phyloP scores from a whole-genome alignment of 441 rosid genomes.

The Dalechampia spathulata region DNA sequence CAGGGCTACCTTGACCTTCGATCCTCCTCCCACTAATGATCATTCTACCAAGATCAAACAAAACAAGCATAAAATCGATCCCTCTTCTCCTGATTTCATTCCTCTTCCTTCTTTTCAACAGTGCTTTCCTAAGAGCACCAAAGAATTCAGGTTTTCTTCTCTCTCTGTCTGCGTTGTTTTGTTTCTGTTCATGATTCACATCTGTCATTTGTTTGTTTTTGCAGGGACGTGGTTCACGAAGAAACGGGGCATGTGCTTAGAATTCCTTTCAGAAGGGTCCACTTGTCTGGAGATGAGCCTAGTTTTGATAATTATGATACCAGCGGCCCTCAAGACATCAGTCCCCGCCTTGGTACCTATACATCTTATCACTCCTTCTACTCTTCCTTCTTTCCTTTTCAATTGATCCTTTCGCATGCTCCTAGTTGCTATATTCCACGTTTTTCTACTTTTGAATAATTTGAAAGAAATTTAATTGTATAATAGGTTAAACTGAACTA shows the following conservation, averaged over 20 bases:
- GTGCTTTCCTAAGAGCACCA: constrained; percentile 92
- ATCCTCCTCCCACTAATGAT: constrained; percentile 38
- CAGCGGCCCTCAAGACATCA: constrained; percentile 84
- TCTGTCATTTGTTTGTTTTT: constrained; percentile 7
- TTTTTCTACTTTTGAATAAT: too few species aligned
- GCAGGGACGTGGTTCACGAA: constrained; percentile 76
- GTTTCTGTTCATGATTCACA: constrained; percentile 5
- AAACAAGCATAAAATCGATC: constrained; percentile 70
- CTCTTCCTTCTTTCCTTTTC: not conserved
- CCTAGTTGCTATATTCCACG: too few species aligned
- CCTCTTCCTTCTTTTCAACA: constrained; percentile 83
- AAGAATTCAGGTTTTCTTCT: constrained; percentile 45
- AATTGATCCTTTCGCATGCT: too few species aligned
- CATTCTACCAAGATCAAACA: constrained; percentile 43
- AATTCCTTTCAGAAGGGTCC: constrained; percentile 84
- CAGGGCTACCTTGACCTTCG: constrained; percentile 70
- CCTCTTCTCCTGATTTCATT: constrained; percentile 80
- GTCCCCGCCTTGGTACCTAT: constrained; percentile 53
- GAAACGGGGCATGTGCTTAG: constrained; percentile 74
- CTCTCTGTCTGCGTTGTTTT: not conserved
- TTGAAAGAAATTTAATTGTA: too few species aligned
- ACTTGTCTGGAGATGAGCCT: constrained; percentile 78
- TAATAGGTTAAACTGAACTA: too few species aligned
- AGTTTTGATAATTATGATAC: constrained; percentile 84
- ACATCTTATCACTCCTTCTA: not conserved